Percentiles rank a stretch among this genome's conserved stretches.
Conservation (phyloP, 768 basidiomycete genomes). For the Kwoniella botswanensis region DNA sequence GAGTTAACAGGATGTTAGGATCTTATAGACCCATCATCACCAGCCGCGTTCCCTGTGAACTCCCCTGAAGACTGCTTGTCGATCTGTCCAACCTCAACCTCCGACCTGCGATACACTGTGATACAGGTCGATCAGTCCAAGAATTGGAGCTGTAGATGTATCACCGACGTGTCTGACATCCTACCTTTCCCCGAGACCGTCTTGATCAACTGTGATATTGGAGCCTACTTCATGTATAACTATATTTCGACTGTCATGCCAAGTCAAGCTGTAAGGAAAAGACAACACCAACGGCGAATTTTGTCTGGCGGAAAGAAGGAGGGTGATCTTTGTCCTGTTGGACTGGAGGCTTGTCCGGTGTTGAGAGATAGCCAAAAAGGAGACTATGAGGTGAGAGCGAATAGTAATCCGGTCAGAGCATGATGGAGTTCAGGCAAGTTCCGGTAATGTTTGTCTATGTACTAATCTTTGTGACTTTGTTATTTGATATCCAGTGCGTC, state of each 20-base stretch:
- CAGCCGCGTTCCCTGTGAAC: background rate
- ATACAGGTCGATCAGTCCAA: background rate
- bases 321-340: background rate
- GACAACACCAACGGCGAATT: background rate
- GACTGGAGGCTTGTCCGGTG: slow-evolving; percentile 3
- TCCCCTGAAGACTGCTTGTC: background rate
- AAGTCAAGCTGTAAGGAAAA: slow-evolving; percentile 7
- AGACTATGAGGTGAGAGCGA: slow-evolving; percentile 4
- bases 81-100: background rate
- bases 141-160: slow-evolving; percentile 1
- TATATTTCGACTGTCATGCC: background rate
- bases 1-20: background rate
- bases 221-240: background rate
- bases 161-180: background rate
- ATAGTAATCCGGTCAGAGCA: too few species aligned
- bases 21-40: background rate
- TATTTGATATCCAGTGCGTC: slow-evolving; percentile 1
- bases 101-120: background rate
- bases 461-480: too few species aligned
- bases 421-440: too few species aligned
- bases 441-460: too few species aligned
- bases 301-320: background rate
- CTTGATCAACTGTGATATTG: background rate
- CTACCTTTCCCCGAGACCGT: slow-evolving; percentile 5
- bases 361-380: background rate